Conservation (phyloP, 2,329 filamentous ascomycete genomes). For the Dothidotthia symphoricarpi region DNA sequence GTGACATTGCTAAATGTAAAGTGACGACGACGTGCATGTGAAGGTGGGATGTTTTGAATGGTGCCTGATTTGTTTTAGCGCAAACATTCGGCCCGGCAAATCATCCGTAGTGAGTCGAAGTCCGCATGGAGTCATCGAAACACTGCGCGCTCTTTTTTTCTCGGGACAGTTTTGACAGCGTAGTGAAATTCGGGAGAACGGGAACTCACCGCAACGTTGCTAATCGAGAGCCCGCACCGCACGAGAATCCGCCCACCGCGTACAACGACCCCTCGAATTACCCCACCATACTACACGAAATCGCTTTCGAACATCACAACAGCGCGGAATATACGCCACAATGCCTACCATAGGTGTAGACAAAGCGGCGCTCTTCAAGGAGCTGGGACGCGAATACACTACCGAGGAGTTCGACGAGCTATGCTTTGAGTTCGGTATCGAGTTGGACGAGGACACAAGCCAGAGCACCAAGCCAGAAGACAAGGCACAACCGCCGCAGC, state of each 20-base stretch:
- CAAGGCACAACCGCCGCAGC: constrained; percentile 77
- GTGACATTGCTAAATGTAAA: too few species aligned
- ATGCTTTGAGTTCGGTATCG: constrained; percentile 98
- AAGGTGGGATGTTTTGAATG: too few species aligned
- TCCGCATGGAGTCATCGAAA: constrained; percentile 24
- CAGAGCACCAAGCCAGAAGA: constrained; percentile 36
- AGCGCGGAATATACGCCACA: constrained; percentile 34
- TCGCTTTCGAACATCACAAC: constrained; percentile 7
- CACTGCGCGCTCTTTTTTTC: too few species aligned
- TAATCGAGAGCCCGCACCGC: constrained; percentile 16
- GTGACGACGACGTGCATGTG: too few species aligned
- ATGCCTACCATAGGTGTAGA: constrained; percentile 98
- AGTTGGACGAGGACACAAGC: constrained; percentile 80
- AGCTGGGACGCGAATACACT: constrained; percentile 85
- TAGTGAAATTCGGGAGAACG: background rate
- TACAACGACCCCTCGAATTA: constrained; percentile 27
- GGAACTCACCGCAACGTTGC: constrained; percentile 1
- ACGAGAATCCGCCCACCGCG: constrained; percentile 19
- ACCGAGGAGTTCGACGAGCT: constrained; percentile 94
- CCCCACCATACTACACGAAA: constrained; percentile 28
- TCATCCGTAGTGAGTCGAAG: constrained; percentile 10
- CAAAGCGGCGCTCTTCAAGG: constrained; percentile 93
- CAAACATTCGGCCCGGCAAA: constrained; percentile 11
- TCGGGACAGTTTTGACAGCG: too few species aligned
- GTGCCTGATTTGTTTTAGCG: constrained; percentile 10